These are phyloP conservation scores for Paramecium bursaria DNA, from an alignment of 73 alveolate genomes.

Conservation along the genomic window DNA sequence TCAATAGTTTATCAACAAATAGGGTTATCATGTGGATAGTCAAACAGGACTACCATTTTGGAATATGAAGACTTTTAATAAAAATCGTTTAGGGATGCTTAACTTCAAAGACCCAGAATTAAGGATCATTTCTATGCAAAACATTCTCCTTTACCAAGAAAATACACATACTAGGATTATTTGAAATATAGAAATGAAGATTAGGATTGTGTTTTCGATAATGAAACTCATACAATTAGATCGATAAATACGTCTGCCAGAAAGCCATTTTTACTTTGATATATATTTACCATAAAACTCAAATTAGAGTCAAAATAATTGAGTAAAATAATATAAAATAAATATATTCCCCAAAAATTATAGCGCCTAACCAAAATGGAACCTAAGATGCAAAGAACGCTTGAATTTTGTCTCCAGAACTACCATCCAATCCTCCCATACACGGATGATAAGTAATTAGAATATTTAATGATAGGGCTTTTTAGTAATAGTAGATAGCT, in stretches of 20 bases:
- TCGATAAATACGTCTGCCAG: no score
- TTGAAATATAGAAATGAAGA: neutral
- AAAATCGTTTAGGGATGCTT: neutral
- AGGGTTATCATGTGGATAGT: neutral
- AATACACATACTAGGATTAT: constrained; percentile 32
- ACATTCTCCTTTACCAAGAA: constrained; percentile 21
- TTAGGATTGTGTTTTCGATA: no score
- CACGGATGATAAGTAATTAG: constrained; percentile 26
- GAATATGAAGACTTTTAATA: constrained; percentile 47
- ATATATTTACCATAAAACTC: no score
- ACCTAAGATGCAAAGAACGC: constrained; percentile 5
- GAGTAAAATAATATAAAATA: no score
- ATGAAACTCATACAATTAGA: no score
- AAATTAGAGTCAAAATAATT: no score
- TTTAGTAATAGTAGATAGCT: neutral
- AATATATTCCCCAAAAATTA: no score
- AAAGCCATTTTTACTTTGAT: no score
- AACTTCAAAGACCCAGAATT: neutral
- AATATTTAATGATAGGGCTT: neutral
- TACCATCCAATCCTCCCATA: constrained; percentile 22
- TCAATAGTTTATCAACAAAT: neutral
- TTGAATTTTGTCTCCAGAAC: neutral
- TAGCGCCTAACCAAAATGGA: constrained; percentile 4
- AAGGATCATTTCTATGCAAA: neutral
- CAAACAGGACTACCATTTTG: constrained; percentile 22